Conservation (phyloP, 2,329 filamentous ascomycete genomes). For the Fusarium torreyae region DNA sequence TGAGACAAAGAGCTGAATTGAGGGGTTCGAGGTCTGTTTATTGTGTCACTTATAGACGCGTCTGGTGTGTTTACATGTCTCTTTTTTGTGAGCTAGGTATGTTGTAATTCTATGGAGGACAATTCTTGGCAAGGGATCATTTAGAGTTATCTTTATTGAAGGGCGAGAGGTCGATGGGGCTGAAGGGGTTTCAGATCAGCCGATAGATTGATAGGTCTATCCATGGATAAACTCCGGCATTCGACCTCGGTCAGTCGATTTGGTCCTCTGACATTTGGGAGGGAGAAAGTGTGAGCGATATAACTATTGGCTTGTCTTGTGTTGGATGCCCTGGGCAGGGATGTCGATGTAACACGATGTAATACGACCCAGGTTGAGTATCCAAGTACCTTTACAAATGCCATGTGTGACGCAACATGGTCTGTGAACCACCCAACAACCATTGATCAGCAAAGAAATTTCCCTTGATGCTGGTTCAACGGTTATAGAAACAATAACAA, state of each 20-base stretch:
- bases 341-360: constrained; percentile 13
- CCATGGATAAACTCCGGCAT: constrained; percentile 18
- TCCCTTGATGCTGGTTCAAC: neutral
- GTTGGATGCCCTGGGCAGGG: constrained; percentile 4
- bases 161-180: constrained; percentile 6
- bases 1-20: constrained; percentile 34
- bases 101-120: neutral
- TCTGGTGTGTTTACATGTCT: constrained; percentile 33
- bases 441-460: constrained; percentile 5
- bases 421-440: neutral
- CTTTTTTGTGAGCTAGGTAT: neutral
- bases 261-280: neutral
- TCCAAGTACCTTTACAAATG: neutral
- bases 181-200: constrained; percentile 9
- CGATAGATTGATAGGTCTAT: neutral
- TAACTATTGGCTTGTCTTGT: constrained; percentile 10
- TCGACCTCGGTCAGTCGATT: neutral
- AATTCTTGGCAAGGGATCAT: constrained; percentile 19
- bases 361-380: too few relatives aligned
- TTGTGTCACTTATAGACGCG: constrained; percentile 7
- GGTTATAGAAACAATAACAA: constrained; percentile 3
- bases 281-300: constrained; percentile 3
- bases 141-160: constrained; percentile 6
- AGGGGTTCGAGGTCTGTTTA: constrained; percentile 18
- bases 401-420: constrained; percentile 20